Conservation (phyloP, 257 asterid species). For the Paulownia fortunei region DNA sequence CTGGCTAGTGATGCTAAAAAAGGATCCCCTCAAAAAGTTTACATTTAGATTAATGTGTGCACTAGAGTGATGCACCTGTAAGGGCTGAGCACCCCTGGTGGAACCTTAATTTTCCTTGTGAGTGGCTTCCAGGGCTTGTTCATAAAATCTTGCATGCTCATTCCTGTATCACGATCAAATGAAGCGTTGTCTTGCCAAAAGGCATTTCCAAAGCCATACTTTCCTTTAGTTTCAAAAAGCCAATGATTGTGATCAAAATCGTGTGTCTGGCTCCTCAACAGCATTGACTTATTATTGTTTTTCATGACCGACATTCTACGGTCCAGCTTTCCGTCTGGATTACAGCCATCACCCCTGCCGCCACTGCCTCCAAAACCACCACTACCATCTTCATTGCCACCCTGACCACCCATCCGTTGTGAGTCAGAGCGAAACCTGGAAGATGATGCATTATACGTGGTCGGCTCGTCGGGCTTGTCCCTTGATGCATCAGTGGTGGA, state of each 20-base stretch:
- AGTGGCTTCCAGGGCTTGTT: slow-evolving; percentile 89
- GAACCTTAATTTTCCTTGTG: slow-evolving; percentile 61
- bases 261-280: slow-evolving; percentile 69
- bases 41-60: too few relatives aligned
- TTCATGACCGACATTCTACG: slow-evolving; percentile 63
- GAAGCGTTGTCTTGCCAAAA: slow-evolving; percentile 72
- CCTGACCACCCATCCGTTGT: slow-evolving; percentile 34
- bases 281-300: slow-evolving; percentile 64
- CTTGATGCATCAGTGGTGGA: slow-evolving; percentile 20
- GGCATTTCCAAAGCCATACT: slow-evolving; percentile 77
- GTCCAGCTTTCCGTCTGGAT: slow-evolving; percentile 40
- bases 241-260: slow-evolving; percentile 81
- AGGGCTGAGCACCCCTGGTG: slow-evolving; percentile 66
- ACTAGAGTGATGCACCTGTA: slow-evolving; percentile 71
- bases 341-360: slow-evolving; percentile 28
- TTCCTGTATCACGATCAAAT: slow-evolving; percentile 62
- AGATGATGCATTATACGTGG: background rate
- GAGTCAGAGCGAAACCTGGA: slow-evolving; percentile 46
- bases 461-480: slow-evolving; percentile 66
- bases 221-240: slow-evolving; percentile 74
- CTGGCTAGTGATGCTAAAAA: too few relatives aligned
- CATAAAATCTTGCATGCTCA: slow-evolving; percentile 77
- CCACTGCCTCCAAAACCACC: too few relatives aligned
- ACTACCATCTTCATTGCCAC: slow-evolving; percentile 22
- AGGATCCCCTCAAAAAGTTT: too few relatives aligned